Base-by-base conservation (phyloP, 495 filamentous ascomycete species). In the Penicillium subrubescens region DNA sequence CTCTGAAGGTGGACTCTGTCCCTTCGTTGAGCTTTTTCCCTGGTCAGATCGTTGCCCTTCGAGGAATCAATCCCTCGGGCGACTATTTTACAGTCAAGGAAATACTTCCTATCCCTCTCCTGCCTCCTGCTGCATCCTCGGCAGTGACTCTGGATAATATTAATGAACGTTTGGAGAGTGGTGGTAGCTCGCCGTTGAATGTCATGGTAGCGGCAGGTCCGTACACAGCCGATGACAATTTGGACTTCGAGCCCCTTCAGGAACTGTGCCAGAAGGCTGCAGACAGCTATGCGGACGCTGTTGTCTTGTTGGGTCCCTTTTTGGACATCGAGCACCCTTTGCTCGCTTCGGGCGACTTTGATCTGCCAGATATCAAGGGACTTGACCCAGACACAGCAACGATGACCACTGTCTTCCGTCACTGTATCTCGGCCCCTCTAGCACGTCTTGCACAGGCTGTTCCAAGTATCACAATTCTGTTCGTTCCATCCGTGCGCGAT, bases 301-400 rank as follows among this genome's bases (percentile, higher is more conserved):
- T 98, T 34, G 83, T 98, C 17, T 81, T 99, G 27, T 77, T 86
- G 50, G 95, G 95, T 0, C 95, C 95, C 3, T 96, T 98, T 73
- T 82, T 99, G 59, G 95, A 98, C 72, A 80, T 87, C 48, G 93
- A 96, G 63, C 95, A 99, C 69, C 94, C 95, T 5, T 79, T 95
- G n/a, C 84, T 99, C 55, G 89, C 90, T 59, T 84, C 88, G 2
- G 95, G 95, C 23, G 93, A 97, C 70, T 96, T 97, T 68, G 94
- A 97, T 68, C 84, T 97, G 27, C 93, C 92, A 5, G 86, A 92
- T 5, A 85, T 89, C 60, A 78, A 87, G n/a, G 76, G 81, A 15
- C 76, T 87, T 56, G 88, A 94, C 44, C 87, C 90, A 0, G 92
- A 94, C 71, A 87, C 86, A 3, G 89, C 87, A 8, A 96, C 92